These are phyloP conservation scores for Trichoderma brevicompactum DNA, from an alignment of 2,329 filamentous ascomycete genomes.

Conservation along the genomic window DNA sequence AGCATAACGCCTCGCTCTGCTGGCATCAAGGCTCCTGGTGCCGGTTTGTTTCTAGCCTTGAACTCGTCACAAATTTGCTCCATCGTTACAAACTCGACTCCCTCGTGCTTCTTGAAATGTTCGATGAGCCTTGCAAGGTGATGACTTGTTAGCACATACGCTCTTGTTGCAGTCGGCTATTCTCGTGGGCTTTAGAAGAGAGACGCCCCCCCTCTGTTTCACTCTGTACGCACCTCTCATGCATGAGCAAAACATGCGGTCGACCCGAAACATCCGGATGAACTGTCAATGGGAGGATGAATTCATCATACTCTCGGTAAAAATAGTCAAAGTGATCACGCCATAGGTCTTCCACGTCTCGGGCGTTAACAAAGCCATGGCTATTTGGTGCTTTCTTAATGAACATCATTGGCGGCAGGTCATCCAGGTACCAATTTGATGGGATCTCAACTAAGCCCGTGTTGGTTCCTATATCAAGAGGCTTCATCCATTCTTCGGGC, in stretches of 20 bases:
- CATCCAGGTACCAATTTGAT: slow-evolving; percentile 42
- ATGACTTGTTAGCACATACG: neutral
- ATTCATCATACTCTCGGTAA: slow-evolving; percentile 3
- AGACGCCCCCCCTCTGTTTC: neutral
- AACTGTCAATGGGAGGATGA: neutral
- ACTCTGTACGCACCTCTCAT: slow-evolving; percentile 3
- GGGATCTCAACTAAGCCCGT: slow-evolving; percentile 70
- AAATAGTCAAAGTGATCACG: slow-evolving; percentile 17
- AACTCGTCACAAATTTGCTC: slow-evolving; percentile 5
- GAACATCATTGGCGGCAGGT: slow-evolving; percentile 12
- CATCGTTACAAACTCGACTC: neutral
- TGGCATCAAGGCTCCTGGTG: slow-evolving; percentile 1
- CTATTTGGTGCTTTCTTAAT: slow-evolving; percentile 12
- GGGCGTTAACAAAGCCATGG: slow-evolving; percentile 1
- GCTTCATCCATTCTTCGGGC: slow-evolving; percentile 69
- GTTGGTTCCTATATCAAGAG: slow-evolving; percentile 58
- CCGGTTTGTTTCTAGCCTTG: neutral
- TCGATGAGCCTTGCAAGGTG: neutral
- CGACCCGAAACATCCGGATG: slow-evolving; percentile 5
- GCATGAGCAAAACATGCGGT: slow-evolving; percentile 12
- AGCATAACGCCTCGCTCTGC: slow-evolving; percentile 4
- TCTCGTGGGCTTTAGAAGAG: neutral
- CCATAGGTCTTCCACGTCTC: slow-evolving; percentile 6
- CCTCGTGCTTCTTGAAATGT: slow-evolving; percentile 4
- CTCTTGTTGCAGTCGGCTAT: neutral